A percentile compares a stretch with the other conserved stretches of the same genome.
Evolutionary conservation across 2,329 filamentous ascomycete genomes (phyloP).

Genomic region (Colletotrichum kahawae): DNA sequence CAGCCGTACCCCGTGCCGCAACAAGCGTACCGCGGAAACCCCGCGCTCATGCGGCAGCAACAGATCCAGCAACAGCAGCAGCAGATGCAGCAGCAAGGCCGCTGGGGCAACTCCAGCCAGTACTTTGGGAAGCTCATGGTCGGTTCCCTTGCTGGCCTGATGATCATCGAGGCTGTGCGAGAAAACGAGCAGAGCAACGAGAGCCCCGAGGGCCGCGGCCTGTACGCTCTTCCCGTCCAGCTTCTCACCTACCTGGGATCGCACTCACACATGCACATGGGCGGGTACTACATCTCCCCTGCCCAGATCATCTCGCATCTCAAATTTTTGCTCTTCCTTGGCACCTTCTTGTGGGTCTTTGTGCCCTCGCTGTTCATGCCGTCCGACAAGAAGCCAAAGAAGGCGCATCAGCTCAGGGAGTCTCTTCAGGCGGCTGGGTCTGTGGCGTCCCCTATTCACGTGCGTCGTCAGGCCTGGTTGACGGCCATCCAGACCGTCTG

Average conservation of each 20-base stretch:
- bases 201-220: constrained; percentile 67
- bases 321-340: constrained; percentile 57
- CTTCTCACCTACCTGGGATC: constrained; percentile 55
- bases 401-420: constrained; percentile 37
- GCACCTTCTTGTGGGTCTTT: constrained; percentile 59
- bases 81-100: constrained; percentile 53
- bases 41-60: constrained; percentile 57
- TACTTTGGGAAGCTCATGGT: constrained; percentile 85
- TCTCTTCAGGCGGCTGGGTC: constrained; percentile 66
- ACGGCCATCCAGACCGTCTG: constrained; percentile 92
- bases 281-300: constrained; percentile 56
- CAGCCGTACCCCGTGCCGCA: constrained; percentile 57
- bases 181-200: constrained; percentile 70
- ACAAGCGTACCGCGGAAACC: constrained; percentile 52
- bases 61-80: constrained; percentile 59
- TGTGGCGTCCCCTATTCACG: constrained; percentile 80
- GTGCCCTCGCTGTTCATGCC: constrained; percentile 56
- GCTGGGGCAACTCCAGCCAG: constrained; percentile 59
- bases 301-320: constrained; percentile 53
- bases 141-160: constrained; percentile 87
- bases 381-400: constrained; percentile 54
- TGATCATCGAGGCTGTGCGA: constrained; percentile 84
- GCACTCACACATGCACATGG: constrained; percentile 54
- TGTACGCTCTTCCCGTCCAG: constrained; percentile 68
- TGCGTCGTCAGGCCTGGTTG: constrained; percentile 88